Percentiles rank a stretch among this genome's conserved stretches.
Conservation (phyloP, 768 basidiomycete genomes). For the Mycena indigotica region DNA sequence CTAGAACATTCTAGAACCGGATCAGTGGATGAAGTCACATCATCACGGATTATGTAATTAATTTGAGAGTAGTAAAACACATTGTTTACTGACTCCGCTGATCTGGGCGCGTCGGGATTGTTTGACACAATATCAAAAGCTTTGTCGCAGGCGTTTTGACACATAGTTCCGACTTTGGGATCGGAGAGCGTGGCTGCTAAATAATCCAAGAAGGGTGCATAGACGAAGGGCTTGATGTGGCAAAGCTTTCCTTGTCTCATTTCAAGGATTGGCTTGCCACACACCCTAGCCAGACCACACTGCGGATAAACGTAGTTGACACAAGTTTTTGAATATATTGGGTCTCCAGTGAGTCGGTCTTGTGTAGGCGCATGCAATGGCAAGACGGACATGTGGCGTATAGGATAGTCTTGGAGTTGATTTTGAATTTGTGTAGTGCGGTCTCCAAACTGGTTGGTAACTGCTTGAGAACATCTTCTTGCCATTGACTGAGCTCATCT, state of each 20-base stretch:
- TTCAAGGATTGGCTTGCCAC: not conserved
- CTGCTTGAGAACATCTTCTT: slow-evolving; percentile 2
- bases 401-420: slow-evolving; percentile 2
- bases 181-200: too few relatives aligned
- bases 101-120: too few relatives aligned
- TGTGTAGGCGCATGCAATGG: not conserved
- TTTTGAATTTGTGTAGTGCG: slow-evolving; percentile 4
- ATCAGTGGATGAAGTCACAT: too few relatives aligned
- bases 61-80: too few relatives aligned
- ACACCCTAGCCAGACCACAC: not conserved
- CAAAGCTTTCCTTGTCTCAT: not conserved
- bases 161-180: too few relatives aligned
- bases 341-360: not conserved
- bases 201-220: too few relatives aligned
- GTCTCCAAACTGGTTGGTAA: slow-evolving; percentile 4
- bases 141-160: slow-evolving; percentile 11
- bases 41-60: too few relatives aligned
- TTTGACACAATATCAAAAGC: slow-evolving; percentile 22
- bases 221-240: too few relatives aligned
- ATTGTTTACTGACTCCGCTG: too few relatives aligned
- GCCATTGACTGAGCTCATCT: not conserved
- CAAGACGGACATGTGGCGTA: too few relatives aligned
- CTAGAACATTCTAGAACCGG: too few relatives aligned
- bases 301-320: too few relatives aligned
- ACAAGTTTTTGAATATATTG: not conserved